These are phyloP conservation scores for Rhytidiadelphus loreus DNA, from an alignment of 225 moss, liverwort and hornwort species.

Conservation along the genomic window DNA sequence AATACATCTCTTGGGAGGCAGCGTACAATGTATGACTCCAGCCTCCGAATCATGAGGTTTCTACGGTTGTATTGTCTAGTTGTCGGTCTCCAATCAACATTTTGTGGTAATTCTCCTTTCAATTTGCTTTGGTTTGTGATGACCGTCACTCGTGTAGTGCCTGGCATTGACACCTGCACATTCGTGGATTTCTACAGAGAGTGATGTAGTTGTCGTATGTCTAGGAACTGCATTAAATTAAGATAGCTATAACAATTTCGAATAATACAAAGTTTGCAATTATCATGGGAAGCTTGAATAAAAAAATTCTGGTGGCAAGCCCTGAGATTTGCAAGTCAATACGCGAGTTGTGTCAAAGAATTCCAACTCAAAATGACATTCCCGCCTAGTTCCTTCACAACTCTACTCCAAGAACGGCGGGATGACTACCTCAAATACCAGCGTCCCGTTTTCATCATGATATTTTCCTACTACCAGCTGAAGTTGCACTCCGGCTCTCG, in stretches of 20 bases:
- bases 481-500: not conserved
- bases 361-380: not conserved
- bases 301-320: not conserved
- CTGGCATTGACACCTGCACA: conserved; percentile 39
- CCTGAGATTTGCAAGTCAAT: not conserved
- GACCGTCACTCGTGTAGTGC: not conserved
- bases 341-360: not conserved
- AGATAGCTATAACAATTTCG: not conserved
- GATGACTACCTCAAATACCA: not conserved
- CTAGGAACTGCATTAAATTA: not conserved
- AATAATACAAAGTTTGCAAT: not conserved
- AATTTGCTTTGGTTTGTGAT: conserved; percentile 7
- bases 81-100: conserved; percentile 2
- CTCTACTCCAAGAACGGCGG: not conserved
- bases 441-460: not conserved
- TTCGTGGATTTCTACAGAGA: not conserved
- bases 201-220: not conserved
- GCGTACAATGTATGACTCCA: conserved; percentile 33
- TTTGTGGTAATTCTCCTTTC: conserved; percentile 1
- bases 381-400: not conserved
- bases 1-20: not conserved
- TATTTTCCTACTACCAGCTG: not conserved
- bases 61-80: not conserved
- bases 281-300: not conserved
- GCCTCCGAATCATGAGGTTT: conserved; percentile 35